Base-by-base conservation (phyloP, 2,329 filamentous ascomycete genomes). In the Stagonosporopsis chrysanthemi region DNA sequence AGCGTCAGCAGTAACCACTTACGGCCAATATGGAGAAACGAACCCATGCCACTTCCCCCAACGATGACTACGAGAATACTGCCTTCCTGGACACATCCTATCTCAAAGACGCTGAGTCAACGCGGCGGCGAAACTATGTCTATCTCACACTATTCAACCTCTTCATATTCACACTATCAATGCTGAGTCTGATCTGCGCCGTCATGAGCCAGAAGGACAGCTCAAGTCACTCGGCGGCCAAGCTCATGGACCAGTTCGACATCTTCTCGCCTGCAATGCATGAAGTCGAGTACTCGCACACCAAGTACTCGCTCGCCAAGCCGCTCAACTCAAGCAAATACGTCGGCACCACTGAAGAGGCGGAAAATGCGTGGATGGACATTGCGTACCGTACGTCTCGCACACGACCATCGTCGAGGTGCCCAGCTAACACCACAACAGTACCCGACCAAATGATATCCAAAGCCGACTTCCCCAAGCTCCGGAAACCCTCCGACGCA, bases 391-490 rank as follows among this genome's bases (percentile, higher is more conserved):
- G 77, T 79, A 72, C 58, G 68, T 51, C 33, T 17, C 33, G 22
- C 35, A 24, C 53, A 11, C 62, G 19, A 60, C 63, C 38, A 33
- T 44, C 11, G 11, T n/a, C n/a, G 19, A 14, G 3, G 17, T 8
- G 2, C 12, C 17, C 23, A 22, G 66, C 75, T 76, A 59, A 64
- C 66, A 44, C 14, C 1, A 19, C 1, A 54, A 52, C 19, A 84
- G 84, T 88, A 24, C 85, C 85, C 35, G 85, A 88, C 67, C 84
- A 85, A 64, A 85, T 86, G 81, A 83, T 88, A 48, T 81, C 81
- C 0, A 75, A 79, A 22, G 75, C 80, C 6, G 84, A 87, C 64
- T 80, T 86, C 26, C 72, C 80, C 38, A 80, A 80, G 22, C 79
- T 88, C 0, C 80, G 81, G 4, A 82, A 85, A 60, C 81, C 82